Base-by-base conservation (phyloP, 179 eudicot species). In the Amaranthus tricolor region DNA sequence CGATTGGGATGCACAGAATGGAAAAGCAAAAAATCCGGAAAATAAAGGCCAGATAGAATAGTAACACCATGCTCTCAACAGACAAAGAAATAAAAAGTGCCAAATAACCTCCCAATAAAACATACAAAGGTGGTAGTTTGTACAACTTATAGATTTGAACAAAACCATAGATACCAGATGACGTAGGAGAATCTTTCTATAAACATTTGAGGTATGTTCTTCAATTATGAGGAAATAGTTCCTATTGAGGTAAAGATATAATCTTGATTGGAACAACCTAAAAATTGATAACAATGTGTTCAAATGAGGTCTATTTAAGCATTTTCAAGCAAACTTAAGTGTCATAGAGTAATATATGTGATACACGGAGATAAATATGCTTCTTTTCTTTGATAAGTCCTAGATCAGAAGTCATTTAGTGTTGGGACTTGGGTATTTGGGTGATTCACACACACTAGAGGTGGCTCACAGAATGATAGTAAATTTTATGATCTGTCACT, bases 11-110 rank as follows among this genome's bases (percentile, higher is more conserved):
- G 47, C 16, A 56, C 49, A 6, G 69, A 43, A 68, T 5, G 44
- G 44, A 68, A n/a, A 75, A 66, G 16, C n/a, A 68, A 68, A 59
- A 51, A 54, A 19, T 24, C 1, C 50, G 15, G 63, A 43, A 45
- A 50, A 47, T 6, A 24, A 71, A 56, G n/a, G 7, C 49, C 16
- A 17, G 13, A 47, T 6, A 53, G 19, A n/a, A 14, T 44, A 48
- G 40, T 31, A 31, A 45, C 3, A 20, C 6, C 55, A 66, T 49
- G 54, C 54, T 49, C 31, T 48, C 16, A 62, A 62, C 7, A 13
- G 66, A 3, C 6, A 48, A 66, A 66, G 69, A n/a, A 9, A 66
- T 66, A 47, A 9, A 2, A 48, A 47, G 54, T n/a, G 31, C 24
- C 48, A 62, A n/a, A 13, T 62, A 31, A 6, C 9, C 47, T 62